A percentile compares a stretch with the other conserved stretches of the same genome.
These are phyloP conservation scores for Ceratobasidium sp. DNA, from an alignment of 1,284 basidiomycete genomes.

Conservation along the genomic window DNA sequence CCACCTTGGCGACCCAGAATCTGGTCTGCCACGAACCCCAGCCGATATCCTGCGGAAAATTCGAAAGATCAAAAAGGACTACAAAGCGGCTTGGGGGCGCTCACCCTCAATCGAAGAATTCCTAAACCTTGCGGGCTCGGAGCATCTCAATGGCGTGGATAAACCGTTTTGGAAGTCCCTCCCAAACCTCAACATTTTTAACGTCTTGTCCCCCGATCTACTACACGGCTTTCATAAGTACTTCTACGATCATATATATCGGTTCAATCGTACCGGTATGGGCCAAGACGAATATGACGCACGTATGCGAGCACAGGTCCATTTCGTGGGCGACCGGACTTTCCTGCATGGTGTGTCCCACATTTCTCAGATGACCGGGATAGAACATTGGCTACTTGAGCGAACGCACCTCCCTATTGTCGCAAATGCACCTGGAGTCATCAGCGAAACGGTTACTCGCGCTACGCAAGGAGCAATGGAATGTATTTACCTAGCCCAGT, in stretches of 20 bases:
- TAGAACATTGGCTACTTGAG: constrained; percentile 36
- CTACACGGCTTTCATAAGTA: constrained; percentile 40
- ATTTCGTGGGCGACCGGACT: constrained; percentile 3
- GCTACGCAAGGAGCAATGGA: constrained; percentile 24
- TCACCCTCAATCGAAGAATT: not conserved
- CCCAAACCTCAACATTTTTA: constrained; percentile 17
- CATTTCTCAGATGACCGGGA: constrained; percentile 33
- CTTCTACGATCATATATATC: constrained; percentile 36
- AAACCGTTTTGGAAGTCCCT: constrained; percentile 37
- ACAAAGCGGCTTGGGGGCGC: not conserved
- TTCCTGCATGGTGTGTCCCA: constrained; percentile 30
- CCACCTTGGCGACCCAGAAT: constrained; percentile 29
- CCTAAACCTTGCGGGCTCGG: not conserved
- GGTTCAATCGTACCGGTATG: constrained; percentile 25
- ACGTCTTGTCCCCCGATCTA: constrained; percentile 26
- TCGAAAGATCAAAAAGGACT: not conserved
- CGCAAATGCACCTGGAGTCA: constrained; percentile 35
- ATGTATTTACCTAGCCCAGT: constrained; percentile 29
- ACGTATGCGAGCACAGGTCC: not conserved
- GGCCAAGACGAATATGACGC: constrained; percentile 22
- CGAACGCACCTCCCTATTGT: constrained; percentile 10
- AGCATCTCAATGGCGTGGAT: constrained; percentile 32
- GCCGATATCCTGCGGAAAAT: constrained; percentile 11
- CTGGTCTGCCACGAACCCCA: constrained; percentile 15
- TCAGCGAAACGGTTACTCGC: constrained; percentile 24